Evolutionary conservation across 805 yeast species (phyloP).

Genomic region (Kurtzmaniella cleridarum): DNA sequence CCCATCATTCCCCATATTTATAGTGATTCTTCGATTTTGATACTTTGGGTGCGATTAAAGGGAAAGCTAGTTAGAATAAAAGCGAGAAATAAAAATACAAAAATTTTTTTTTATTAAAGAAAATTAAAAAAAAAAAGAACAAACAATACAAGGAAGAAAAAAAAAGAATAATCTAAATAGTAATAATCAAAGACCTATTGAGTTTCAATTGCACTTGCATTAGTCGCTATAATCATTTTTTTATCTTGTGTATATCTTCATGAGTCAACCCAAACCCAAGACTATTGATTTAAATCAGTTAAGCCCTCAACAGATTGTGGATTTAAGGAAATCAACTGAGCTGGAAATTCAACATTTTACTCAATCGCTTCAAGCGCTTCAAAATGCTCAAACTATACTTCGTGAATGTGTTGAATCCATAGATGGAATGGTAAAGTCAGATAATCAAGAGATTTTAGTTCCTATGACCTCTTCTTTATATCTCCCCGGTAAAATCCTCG

Average conservation of each 20-base stretch:
- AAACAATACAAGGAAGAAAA: background rate
- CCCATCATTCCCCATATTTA: conserved; percentile 53
- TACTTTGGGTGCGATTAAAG: background rate
- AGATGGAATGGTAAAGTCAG: conserved; percentile 41
- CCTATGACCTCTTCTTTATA: conserved; percentile 88
- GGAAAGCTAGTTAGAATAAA: background rate
- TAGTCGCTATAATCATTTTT: background rate
- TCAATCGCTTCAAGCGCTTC: conserved; percentile 76
- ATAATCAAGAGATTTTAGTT: conserved; percentile 55
- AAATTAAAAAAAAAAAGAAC: background rate
- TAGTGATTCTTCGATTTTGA: background rate
- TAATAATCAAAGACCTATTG: background rate
- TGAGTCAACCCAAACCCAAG: conserved; percentile 11
- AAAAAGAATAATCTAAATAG: background rate
- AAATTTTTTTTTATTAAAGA: too few species aligned
- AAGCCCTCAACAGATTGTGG: conserved; percentile 77
- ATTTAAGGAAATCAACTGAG: conserved; percentile 77
- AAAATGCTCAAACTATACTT: conserved; percentile 76
- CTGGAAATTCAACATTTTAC: conserved; percentile 83
- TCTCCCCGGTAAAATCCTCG: conserved; percentile 74
- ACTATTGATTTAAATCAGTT: conserved; percentile 61
- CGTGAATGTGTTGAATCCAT: conserved; percentile 75
- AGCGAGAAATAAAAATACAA: conserved; percentile 2
- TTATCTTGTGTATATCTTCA: background rate
- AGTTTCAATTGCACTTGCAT: background rate